These are phyloP conservation scores for Lizanozyma gosingica DNA, from an alignment of 1,139 yeast genomes.

Conservation along the genomic window DNA sequence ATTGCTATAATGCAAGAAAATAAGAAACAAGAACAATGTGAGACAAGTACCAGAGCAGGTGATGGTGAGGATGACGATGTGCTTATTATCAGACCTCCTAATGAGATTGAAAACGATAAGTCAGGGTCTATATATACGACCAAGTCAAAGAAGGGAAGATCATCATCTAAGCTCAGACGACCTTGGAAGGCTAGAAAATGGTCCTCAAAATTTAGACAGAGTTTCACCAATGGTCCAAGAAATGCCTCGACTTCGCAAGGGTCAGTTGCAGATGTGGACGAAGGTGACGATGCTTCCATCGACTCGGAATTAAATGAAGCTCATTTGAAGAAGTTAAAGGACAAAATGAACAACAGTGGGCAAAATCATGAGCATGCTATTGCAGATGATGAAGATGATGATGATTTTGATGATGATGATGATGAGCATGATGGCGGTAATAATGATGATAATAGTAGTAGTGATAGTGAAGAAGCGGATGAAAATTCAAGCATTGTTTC, in stretches of 20 bases:
- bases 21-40: slow-evolving; percentile 16
- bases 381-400: slow-evolving; percentile 5
- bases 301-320: neutral
- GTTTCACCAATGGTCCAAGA: slow-evolving; percentile 14
- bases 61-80: slow-evolving; percentile 64
- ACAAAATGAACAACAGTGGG: neutral
- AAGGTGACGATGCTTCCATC: neutral
- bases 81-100: slow-evolving; percentile 69
- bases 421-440: slow-evolving; percentile 6
- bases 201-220: slow-evolving; percentile 13
- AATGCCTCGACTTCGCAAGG: neutral
- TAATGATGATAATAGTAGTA: slow-evolving; percentile 4
- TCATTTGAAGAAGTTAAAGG: neutral
- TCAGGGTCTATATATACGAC: neutral
- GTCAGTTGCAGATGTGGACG: neutral
- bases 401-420: slow-evolving; percentile 12
- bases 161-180: slow-evolving; percentile 7
- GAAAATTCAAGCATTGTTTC: slow-evolving; percentile 3
- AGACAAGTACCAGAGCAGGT: slow-evolving; percentile 8
- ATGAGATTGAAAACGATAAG: slow-evolving; percentile 44
- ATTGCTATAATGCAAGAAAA: slow-evolving; percentile 65
- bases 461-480: slow-evolving; percentile 7
- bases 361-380: neutral
- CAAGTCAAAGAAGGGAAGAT: slow-evolving; percentile 8
- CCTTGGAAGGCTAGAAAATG: slow-evolving; percentile 6